These are phyloP conservation scores for Ophiostoma piceae DNA, from an alignment of 2,329 filamentous ascomycete species.

Conservation along the genomic window DNA sequence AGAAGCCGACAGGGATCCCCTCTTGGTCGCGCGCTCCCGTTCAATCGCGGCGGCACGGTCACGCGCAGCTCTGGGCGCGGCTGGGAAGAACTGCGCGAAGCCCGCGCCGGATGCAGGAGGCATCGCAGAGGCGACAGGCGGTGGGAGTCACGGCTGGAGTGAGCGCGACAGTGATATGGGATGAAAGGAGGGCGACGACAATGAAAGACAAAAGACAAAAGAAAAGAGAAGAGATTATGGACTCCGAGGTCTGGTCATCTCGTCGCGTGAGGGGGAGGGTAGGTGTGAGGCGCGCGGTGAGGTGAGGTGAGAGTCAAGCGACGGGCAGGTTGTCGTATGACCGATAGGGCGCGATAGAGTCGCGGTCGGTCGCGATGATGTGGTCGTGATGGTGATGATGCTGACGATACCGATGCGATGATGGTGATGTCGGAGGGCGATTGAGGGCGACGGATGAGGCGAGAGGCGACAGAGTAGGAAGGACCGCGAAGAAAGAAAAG, in stretches of 20 bases:
- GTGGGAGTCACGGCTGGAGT: background rate
- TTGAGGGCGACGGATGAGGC: background rate
- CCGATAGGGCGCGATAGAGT: background rate
- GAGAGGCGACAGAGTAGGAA: background rate
- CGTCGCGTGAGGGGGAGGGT: constrained; percentile 36
- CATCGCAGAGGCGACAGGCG: constrained; percentile 51
- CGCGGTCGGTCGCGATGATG: background rate
- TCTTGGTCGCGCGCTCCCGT: constrained; percentile 47
- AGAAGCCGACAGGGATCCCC: background rate
- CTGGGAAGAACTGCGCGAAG: constrained; percentile 82
- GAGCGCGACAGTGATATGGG: background rate
- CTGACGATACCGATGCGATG: background rate
- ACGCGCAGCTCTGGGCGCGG: constrained; percentile 62
- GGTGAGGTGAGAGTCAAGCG: background rate
- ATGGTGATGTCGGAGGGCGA: background rate
- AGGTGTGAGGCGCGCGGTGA: background rate
- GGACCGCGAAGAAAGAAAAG: background rate
- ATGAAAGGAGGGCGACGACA: background rate
- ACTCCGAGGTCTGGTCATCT: constrained; percentile 43
- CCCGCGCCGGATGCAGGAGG: constrained; percentile 71
- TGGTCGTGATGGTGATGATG: background rate
- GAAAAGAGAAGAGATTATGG: constrained; percentile 12
- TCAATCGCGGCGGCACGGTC: constrained; percentile 50
- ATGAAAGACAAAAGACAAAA: background rate
- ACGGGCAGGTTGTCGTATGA: background rate